Evolutionary conservation across 805 yeast species (phyloP).

Genomic region (Nakazawaea anatomiae): DNA sequence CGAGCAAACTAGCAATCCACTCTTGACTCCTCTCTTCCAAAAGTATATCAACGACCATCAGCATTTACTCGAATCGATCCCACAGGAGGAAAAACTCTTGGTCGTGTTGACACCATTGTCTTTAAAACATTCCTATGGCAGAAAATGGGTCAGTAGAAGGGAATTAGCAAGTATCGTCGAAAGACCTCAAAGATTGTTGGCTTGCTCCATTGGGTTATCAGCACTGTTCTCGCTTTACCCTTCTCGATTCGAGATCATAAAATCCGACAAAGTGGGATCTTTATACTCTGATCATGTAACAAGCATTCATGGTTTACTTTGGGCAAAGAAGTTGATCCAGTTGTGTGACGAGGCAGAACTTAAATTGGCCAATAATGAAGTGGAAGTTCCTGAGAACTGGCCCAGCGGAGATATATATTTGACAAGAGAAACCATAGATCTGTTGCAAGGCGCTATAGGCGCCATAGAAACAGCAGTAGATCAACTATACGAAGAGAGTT

Average conservation of each 20-base stretch:
- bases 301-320: constrained; percentile 66
- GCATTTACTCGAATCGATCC: constrained; percentile 11
- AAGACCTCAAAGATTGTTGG: constrained; percentile 73
- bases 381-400: constrained; percentile 81
- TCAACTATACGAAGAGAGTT: constrained; percentile 30
- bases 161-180: constrained; percentile 70
- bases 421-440: constrained; percentile 57
- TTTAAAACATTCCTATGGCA: constrained; percentile 64
- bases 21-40: background rate
- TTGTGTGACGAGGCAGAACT: constrained; percentile 54
- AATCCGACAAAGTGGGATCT: constrained; percentile 31
- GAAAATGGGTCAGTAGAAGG: constrained; percentile 70
- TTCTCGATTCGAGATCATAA: constrained; percentile 41
- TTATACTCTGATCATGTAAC: constrained; percentile 54
- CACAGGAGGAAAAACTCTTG: constrained; percentile 44
- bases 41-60: background rate
- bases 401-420: constrained; percentile 78
- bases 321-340: constrained; percentile 57
- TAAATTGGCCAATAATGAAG: constrained; percentile 43
- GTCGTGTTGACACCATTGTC: constrained; percentile 66
- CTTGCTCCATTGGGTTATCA: constrained; percentile 72
- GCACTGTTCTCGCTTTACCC: constrained; percentile 70
- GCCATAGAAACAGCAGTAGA: constrained; percentile 72
- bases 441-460: constrained; percentile 73
- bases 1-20: background rate